Evolutionary conservation across 257 asterid genomes (phyloP), one percentile per base, ranked within the genome.

Genomic region (Parsonsia alboflavescens): DNA sequence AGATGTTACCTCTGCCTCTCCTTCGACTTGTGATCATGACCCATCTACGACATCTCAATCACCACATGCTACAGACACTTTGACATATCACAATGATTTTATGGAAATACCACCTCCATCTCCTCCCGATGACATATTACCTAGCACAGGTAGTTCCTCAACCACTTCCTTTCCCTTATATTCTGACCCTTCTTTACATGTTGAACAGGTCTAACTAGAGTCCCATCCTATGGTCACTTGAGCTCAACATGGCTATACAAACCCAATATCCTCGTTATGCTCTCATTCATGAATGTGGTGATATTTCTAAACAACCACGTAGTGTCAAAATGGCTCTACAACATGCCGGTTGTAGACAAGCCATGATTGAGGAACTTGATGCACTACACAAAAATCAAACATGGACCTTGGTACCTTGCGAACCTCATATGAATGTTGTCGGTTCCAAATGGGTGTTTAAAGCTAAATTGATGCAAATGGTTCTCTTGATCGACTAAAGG

Each of bases 301-400:
- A n/a, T 64, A 30, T 64, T 24, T 16, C 69, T 2, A 64, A 17
- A 9, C 46, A 64, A 30, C 69, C 46, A 26, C 39, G 7, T 17
- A 28, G 22, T 26, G 70, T 64, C 48, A 33, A 30, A 33, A 64
- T 21, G 22, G n/a, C 70, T 17, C 70, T 64, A 16, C 45, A 28
- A 33, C 48, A 64, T 33, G n/a, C 48, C 15, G 48, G 70, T 16
- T 64, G n/a, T 48, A 9, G n/a, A 41, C 10, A 36, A 8, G 70
- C 49, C 10, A 64, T 8, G 70, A 19, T 64, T 30, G 70, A 64
- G 17, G 70, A 64, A 36, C 70, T 64, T 64, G 46, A 6, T 30
- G 44, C 69, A 13, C n/a, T 64, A 41, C 44, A 64, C 21, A 5
- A 30, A 64, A 64, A 64, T 64, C 69, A 64, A 64, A 64, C 69